Evolutionary conservation across 306 rosid genomes (phyloP), one percentile per base, ranked within the genome.

Genomic region (Cyamopsis tetragonoloba): DNA sequence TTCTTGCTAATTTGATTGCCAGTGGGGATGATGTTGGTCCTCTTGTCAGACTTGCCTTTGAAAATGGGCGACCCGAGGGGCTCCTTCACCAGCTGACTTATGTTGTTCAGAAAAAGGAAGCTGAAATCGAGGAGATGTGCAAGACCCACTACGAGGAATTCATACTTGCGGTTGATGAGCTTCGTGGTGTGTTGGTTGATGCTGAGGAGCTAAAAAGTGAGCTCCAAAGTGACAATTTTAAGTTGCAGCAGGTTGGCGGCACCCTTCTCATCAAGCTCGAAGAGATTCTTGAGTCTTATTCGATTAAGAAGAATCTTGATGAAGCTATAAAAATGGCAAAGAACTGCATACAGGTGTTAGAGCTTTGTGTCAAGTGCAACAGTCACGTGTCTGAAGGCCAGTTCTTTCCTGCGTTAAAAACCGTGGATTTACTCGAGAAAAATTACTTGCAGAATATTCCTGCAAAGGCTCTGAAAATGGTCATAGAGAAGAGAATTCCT

Each of bases 141-240:
- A 89, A 90, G 88, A 93, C 85, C 12, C 97, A 93, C 53, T 93
- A 93, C 0, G 98, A 93, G 86, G 96, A 93, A 62, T 93, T 93
- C 82, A 93, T 93, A 55, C 80, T 82, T 49, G 97, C 98, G 0
- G 96, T 93, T 43, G 96, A 93, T 28, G 98, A 93, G 81, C 97
- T 93, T 77, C 87, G 95, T 1, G 95, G 96, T 0, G 96, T 93
- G 57, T 66, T 93, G 62, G 93, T 89, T 60, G 98, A 90, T 63
- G 99, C 99, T 0, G 96, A 93, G 75, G 95, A 93, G 81, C 86
- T 93, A 23, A 90, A 93, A 78, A 72, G 87, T 4, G 92, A 88
- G 70, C 91, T 93, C 35, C 86, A 92, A 6, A 77, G 78, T 59
- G 99, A 88, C 79, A 93, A 93, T 81, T 81, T 81, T 54, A 84